Conservation (phyloP, 805 yeast species). For the Candida maesae region DNA sequence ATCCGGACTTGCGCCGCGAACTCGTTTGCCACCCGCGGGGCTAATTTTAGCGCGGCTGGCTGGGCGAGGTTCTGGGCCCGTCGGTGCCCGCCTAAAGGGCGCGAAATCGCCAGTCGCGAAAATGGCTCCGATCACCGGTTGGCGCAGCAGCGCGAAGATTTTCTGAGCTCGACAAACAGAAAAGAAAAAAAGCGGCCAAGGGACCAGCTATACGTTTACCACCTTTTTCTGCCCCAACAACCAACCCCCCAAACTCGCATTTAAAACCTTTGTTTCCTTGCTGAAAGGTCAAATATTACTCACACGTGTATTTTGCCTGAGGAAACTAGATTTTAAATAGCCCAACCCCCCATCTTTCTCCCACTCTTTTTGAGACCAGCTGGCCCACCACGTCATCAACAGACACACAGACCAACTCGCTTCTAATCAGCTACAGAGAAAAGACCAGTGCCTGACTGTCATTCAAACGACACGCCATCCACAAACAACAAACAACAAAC, state of each 20-base stretch:
- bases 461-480: conserved; percentile 3
- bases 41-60: too few species aligned
- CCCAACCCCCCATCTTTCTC: conserved; percentile 6
- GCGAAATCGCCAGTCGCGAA: too few species aligned
- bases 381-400: neutral
- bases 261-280: conserved; percentile 16
- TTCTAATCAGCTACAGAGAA: conserved; percentile 1
- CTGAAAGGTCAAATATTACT: conserved; percentile 15
- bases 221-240: neutral
- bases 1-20: too few species aligned
- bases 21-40: too few species aligned
- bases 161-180: neutral
- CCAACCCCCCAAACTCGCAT: conserved; percentile 5
- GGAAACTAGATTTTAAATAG: conserved; percentile 23
- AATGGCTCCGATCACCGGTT: too few species aligned
- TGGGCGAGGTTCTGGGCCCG: too few species aligned
- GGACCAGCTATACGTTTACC: neutral
- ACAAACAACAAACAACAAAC: neutral
- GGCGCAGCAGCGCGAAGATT: neutral
- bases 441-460: conserved; percentile 1
- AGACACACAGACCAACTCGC: conserved; percentile 1
- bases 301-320: conserved; percentile 21
- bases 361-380: conserved; percentile 1
- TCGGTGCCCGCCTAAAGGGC: too few species aligned
- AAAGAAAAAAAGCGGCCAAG: neutral